phyloP scores from a whole-genome alignment of 768 basidiomycete species.

The Glaciozyma martinii region DNA sequence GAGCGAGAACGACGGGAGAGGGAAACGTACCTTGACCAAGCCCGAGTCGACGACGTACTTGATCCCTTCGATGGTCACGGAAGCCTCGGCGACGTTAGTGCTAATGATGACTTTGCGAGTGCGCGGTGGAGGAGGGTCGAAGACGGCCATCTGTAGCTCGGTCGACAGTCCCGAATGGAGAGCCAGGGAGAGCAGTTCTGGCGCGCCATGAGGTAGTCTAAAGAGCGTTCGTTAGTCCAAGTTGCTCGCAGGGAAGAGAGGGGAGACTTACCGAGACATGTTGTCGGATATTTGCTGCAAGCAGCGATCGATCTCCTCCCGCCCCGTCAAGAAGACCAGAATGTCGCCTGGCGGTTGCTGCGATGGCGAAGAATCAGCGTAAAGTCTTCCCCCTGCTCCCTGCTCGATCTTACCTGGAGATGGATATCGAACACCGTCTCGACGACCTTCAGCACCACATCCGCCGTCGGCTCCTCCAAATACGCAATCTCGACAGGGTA shows the following conservation, averaged over 20 bases:
- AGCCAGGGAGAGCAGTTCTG: slow-evolving; percentile 58
- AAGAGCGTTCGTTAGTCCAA: slow-evolving; percentile 43
- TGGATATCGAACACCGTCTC: slow-evolving; percentile 66
- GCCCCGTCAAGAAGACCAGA: slow-evolving; percentile 84
- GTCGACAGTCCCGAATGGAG: slow-evolving; percentile 82
- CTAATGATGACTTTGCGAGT: slow-evolving; percentile 81
- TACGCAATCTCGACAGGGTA: slow-evolving; percentile 93
- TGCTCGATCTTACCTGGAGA: slow-evolving; percentile 53
- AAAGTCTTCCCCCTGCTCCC: not conserved
- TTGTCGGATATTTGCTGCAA: slow-evolving; percentile 71
- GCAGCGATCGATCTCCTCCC: slow-evolving; percentile 91
- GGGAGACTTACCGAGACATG: slow-evolving; percentile 42
- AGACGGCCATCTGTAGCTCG: slow-evolving; percentile 78
- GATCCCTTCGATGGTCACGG: slow-evolving; percentile 92
- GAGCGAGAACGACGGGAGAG: not conserved
- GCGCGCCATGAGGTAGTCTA: slow-evolving; percentile 46
- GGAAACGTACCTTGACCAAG: slow-evolving; percentile 72
- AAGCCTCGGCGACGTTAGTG: slow-evolving; percentile 97
- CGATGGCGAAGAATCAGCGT: slow-evolving; percentile 2
- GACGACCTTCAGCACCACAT: slow-evolving; percentile 75
- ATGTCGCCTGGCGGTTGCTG: slow-evolving; percentile 82
- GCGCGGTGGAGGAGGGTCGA: slow-evolving; percentile 64
- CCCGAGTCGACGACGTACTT: slow-evolving; percentile 90
- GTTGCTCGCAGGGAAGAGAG: slow-evolving; percentile 46
- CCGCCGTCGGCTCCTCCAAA: slow-evolving; percentile 61